Conservation (phyloP, 2,329 filamentous ascomycete genomes). For the Grosmannia huntii region DNA sequence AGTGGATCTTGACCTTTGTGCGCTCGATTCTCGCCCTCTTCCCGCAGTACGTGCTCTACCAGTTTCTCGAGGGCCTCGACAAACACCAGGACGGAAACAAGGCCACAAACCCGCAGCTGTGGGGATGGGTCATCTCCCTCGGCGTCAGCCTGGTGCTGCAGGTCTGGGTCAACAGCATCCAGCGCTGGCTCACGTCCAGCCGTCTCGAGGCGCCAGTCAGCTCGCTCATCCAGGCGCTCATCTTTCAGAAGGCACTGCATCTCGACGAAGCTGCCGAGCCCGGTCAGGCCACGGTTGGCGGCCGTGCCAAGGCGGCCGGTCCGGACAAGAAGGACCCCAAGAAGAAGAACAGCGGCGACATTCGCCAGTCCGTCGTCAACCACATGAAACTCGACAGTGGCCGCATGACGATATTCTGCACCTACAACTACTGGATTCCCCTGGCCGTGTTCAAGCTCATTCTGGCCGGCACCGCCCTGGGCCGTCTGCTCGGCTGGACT, state of each 20-base stretch:
- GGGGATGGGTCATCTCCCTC: constrained; percentile 20
- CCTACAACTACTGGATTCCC: constrained; percentile 21
- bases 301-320: background rate
- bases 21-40: constrained; percentile 19
- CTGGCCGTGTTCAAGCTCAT: constrained; percentile 22
- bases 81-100: constrained; percentile 8
- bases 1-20: constrained; percentile 20
- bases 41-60: constrained; percentile 22
- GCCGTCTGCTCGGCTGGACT: constrained; percentile 20
- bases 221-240: constrained; percentile 21
- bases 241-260: constrained; percentile 23
- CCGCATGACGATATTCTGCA: constrained; percentile 20
- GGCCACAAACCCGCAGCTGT: constrained; percentile 14
- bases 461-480: constrained; percentile 19
- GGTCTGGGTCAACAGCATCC: constrained; percentile 18
- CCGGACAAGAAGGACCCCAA: constrained; percentile 1
- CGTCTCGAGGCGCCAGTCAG: constrained; percentile 20
- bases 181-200: constrained; percentile 21
- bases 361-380: constrained; percentile 22
- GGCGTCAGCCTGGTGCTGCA: constrained; percentile 19
- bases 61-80: constrained; percentile 22
- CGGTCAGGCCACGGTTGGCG: background rate
- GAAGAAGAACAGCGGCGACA: constrained; percentile 12
- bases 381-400: constrained; percentile 23
- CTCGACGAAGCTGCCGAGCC: constrained; percentile 20